These are phyloP conservation scores for Heliamphora exappendiculata DNA, from an alignment of 148 eudicot species.

Conservation along the genomic window DNA sequence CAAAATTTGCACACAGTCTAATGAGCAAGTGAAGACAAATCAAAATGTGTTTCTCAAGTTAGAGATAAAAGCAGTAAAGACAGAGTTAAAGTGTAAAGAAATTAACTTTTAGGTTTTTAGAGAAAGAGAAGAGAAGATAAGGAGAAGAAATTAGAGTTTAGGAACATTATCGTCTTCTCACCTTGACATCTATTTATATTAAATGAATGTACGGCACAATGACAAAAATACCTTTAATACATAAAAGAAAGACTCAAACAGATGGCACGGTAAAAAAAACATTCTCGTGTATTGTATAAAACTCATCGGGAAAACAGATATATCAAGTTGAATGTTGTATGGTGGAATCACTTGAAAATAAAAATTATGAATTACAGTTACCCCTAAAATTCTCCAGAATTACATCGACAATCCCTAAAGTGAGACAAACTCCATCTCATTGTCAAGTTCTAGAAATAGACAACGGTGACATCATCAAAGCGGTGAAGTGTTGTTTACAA, in stretches of 20 bases:
- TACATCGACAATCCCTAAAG: neutral
- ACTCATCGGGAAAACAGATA: neutral
- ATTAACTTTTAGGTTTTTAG: too few species aligned
- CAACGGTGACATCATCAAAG: neutral
- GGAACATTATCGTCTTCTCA: too few species aligned
- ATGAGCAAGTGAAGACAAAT: neutral
- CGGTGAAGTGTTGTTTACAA: neutral
- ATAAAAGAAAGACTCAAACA: too few species aligned
- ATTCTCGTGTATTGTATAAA: neutral
- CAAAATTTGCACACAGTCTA: conserved; percentile 11
- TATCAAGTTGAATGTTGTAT: neutral
- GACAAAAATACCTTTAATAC: too few species aligned
- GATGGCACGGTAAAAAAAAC: neutral
- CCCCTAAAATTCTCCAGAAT: neutral
- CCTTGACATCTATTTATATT: too few species aligned
- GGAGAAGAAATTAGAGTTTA: too few species aligned
- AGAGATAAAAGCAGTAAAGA: neutral
- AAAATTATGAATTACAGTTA: neutral
- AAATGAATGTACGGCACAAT: too few species aligned
- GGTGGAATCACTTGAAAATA: too few species aligned
- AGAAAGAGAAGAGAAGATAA: too few species aligned
- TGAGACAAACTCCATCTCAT: neutral
- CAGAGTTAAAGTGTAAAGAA: too few species aligned
- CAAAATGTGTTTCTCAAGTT: neutral
- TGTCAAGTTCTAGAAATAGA: neutral